Evolutionary conservation across 73 alveolate genomes (phyloP), one percentile per base, ranked within the genome.

Genomic region (Paramecium octaurelia): DNA sequence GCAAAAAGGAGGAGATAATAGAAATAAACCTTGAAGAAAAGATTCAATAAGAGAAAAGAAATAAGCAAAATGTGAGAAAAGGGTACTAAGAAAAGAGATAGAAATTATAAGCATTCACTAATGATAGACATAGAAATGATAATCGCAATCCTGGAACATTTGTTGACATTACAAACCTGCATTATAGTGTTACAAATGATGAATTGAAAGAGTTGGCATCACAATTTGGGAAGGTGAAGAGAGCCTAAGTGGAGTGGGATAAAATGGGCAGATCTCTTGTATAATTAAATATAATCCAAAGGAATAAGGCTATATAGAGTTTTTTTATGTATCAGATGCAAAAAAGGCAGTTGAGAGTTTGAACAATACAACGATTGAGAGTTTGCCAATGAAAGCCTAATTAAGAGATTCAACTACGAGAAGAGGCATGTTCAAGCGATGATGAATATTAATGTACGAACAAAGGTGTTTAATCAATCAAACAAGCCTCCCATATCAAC

Each of bases 401-500:
- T n/a, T 80, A 44, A 44, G 70, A 31, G 91, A 80, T 18, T 40
- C 31, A 23, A 46, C 64, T 2, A 24, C 10, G 8, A 80, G 76
- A 80, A 73, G 87, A 36, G 68, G 87, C 34, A 21, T 29, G 36
- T 73, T 73, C 59, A 73, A 73, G 64, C 57, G 87, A 73, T 73
- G 36, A 21, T 73, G 68, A 73, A 40, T 36, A 73, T 73, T 73
- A 40, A 73, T 73, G 34, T 73, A 73, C 59, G 29, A 21, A 44
- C 31, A 54, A 54, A 38, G 57, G 29, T 80, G 35, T 73, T 24
- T 80, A 38, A 71, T 80, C 91, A 80, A 80, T 46, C 88, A 42
- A 75, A 75, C 46, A 75, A 75, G 58, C 88, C 88, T 38, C 69
- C 88, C 88, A 75, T 75, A 42, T 75, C 88, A 38, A 75, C 88